Conservation (phyloP, 2,329 filamentous ascomycete species). For the Zasmidium citrigriseum region DNA sequence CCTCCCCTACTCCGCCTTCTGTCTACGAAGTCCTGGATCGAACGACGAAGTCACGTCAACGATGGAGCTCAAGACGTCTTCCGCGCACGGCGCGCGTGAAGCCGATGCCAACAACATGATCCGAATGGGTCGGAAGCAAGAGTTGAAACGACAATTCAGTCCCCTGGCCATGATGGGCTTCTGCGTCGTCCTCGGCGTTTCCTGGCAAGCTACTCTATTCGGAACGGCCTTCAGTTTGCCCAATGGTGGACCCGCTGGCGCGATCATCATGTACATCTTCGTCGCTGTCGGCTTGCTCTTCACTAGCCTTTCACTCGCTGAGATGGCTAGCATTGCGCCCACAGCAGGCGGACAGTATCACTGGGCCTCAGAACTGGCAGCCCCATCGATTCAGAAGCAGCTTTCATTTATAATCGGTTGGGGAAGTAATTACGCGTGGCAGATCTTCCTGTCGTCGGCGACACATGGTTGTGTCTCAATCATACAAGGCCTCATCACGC, state of each 20-base stretch:
- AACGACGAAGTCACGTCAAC: too few relatives aligned
- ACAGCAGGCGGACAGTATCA: slow-evolving; percentile 29
- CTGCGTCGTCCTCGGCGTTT: slow-evolving; percentile 22
- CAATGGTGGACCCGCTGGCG: slow-evolving; percentile 33
- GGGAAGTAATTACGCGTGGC: slow-evolving; percentile 22
- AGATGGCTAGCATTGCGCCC: slow-evolving; percentile 38
- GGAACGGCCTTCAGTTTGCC: slow-evolving; percentile 9
- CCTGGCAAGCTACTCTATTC: slow-evolving; percentile 20
- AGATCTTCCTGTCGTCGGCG: slow-evolving; percentile 7
- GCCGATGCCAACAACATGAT: not conserved
- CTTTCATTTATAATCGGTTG: slow-evolving; percentile 41
- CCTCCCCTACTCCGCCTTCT: too few relatives aligned
- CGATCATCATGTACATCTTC: slow-evolving; percentile 38
- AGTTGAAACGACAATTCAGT: slow-evolving; percentile 22
- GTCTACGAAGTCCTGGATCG: too few relatives aligned
- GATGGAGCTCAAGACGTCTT: too few relatives aligned
- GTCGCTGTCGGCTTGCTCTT: slow-evolving; percentile 37
- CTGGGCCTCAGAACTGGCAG: slow-evolving; percentile 41
- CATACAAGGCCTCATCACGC: slow-evolving; percentile 22
- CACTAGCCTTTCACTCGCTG: slow-evolving; percentile 36
- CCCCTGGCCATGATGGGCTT: slow-evolving; percentile 27
- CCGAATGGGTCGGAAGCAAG: not conserved
- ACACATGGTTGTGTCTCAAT: slow-evolving; percentile 17
- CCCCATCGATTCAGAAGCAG: slow-evolving; percentile 40
- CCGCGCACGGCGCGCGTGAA: too few relatives aligned